Base-by-base conservation (phyloP, 305 asterid species). In the Andrographis paniculata region DNA sequence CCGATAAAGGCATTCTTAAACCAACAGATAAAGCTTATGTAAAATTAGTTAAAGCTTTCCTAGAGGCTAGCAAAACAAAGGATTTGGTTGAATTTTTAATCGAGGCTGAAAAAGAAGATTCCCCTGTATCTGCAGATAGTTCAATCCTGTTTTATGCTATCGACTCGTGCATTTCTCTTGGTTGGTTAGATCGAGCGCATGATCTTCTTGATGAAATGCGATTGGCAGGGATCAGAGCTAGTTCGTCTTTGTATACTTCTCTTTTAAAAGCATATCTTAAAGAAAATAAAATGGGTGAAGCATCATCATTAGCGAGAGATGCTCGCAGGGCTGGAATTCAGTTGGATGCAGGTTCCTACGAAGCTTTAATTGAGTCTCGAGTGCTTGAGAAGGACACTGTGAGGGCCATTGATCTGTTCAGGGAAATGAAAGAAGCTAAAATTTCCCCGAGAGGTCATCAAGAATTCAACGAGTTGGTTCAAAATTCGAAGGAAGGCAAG, bases 201-300 rank as follows among this genome's bases (percentile, higher is more conserved):
- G 94, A 85, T 70, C 76, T 89, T 67, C 86, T 89, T 0, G 95
- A 89, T 58, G 95, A 89, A 65, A 78, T 80, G 91, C 93, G 83
- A 46, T 69, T 82, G 66, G 80, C 88, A 16, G 95, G 97, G 33
- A 69, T 89, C 39, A 73, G 69, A 64, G 64, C 82, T 8, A 71
- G 77, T 55, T 76, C 95, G 22, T 66, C 84, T n/a, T 74, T 76
- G 53, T 89, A 82, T 60, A 56, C 75, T 16, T 71, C 87, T 64
- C 98, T 89, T 56, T 62, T 89, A 58, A 76, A 76, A 70, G 93
- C 93, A 55, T 89, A 82, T 49, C 59, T 75, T 55, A 69, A 65
- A 60, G 88, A 65, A 61, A 85, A 76, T 42, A 62, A 73, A 58
- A 52, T 67, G 1, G 73, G 74, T 35, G 95, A 89, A 53, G 59